phyloP scores from a whole-genome alignment of 169 alveolate genomes.

The Cyclospora cayetanensis region DNA sequence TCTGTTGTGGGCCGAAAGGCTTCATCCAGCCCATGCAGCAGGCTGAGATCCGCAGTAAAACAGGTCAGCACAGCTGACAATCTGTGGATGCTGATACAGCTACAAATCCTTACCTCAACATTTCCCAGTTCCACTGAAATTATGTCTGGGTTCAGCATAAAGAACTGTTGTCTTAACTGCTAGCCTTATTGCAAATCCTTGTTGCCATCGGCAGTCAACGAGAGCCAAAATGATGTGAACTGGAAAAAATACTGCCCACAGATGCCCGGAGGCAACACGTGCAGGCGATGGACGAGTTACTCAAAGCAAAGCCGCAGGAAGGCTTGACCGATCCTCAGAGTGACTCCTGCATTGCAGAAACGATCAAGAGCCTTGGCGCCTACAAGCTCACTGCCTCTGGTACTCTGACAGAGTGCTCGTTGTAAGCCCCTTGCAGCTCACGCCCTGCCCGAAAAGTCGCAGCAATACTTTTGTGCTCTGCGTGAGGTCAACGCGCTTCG shows the following conservation, averaged over 20 bases:
- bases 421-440: background rate
- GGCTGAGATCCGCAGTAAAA: background rate
- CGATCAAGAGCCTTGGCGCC: slow-evolving; percentile 19
- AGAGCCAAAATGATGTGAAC: no score
- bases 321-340: slow-evolving; percentile 14
- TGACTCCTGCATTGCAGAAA: slow-evolving; percentile 31
- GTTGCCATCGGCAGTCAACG: no score
- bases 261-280: slow-evolving; percentile 43
- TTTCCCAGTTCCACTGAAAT: no score
- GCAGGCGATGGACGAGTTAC: slow-evolving; percentile 22
- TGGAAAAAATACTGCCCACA: no score
- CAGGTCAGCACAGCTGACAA: background rate
- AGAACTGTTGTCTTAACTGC: no score
- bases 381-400: slow-evolving; percentile 37
- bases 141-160: no score
- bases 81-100: background rate
- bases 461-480: no score
- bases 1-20: slow-evolving; percentile 41
- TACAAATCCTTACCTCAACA: background rate
- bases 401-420: slow-evolving; percentile 25
- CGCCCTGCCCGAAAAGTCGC: no score
- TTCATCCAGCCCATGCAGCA: background rate
- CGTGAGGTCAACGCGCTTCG: no score
- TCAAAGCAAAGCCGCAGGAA: slow-evolving; percentile 43
- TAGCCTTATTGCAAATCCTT: no score